Percentiles rank a stretch among this genome's conserved stretches.
Conservation (phyloP, 768 basidiomycete species). For the Phanerochaete carnosa region DNA sequence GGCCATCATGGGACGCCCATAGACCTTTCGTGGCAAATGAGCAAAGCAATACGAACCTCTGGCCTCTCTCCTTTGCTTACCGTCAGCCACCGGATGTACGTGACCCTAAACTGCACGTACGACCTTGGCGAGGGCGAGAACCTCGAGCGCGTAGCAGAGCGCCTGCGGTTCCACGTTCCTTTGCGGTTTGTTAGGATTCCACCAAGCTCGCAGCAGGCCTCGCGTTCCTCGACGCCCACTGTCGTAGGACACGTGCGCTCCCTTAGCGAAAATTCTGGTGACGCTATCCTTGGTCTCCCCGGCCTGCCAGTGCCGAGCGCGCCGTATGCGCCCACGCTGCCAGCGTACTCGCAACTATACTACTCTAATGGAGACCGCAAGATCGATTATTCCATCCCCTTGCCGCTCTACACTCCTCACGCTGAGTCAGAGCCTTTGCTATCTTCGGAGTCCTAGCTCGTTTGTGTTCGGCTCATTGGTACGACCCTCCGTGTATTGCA, state of each 20-base stretch:
- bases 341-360: slow-evolving; percentile 78
- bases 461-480: too few relatives aligned
- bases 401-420: slow-evolving; percentile 22
- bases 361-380: slow-evolving; percentile 70
- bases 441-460: not conserved
- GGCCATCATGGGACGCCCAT: slow-evolving; percentile 18
- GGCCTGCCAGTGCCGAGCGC: slow-evolving; percentile 33
- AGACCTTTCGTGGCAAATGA: slow-evolving; percentile 38
- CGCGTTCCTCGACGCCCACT: slow-evolving; percentile 23
- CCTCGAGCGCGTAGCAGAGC: slow-evolving; percentile 15
- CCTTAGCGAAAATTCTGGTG: not conserved
- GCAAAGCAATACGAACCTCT: slow-evolving; percentile 41
- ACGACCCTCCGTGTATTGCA: too few relatives aligned
- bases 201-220: not conserved
- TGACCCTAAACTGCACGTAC: slow-evolving; percentile 58
- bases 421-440: not conserved
- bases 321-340: slow-evolving; percentile 39
- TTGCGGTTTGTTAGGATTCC: slow-evolving; percentile 20
- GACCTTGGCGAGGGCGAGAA: slow-evolving; percentile 35
- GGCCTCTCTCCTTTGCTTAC: slow-evolving; percentile 52
- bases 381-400: slow-evolving; percentile 66
- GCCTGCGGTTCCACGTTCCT: slow-evolving; percentile 22
- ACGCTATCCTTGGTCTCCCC: slow-evolving; percentile 50
- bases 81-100: slow-evolving; percentile 49
- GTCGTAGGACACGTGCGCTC: not conserved